Conservation (phyloP, 1,284 basidiomycete species). For the Microbotryum scabiosae region DNA sequence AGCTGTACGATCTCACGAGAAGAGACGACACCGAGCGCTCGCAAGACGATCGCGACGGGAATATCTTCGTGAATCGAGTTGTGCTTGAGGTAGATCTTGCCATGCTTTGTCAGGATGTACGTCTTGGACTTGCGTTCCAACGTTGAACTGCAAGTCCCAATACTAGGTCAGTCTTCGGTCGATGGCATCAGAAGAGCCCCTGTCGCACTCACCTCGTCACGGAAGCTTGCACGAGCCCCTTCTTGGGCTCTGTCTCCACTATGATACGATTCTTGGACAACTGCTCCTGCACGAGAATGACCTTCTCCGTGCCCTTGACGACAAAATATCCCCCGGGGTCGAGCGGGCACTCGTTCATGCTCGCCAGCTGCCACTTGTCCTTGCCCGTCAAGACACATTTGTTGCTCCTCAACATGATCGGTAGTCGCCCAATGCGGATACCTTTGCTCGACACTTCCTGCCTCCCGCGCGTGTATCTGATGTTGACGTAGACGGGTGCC, state of each 20-base stretch:
- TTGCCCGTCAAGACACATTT: constrained; percentile 80
- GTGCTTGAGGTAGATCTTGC: constrained; percentile 91
- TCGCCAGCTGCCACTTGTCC: constrained; percentile 70
- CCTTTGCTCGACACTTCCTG: constrained; percentile 75
- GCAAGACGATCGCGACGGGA: constrained; percentile 91
- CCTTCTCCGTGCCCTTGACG: constrained; percentile 98
- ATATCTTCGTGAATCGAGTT: constrained; percentile 97
- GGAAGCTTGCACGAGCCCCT: constrained; percentile 87
- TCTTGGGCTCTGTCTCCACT: constrained; percentile 85
- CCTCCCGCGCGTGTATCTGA: constrained; percentile 90
- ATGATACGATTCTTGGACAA: constrained; percentile 99
- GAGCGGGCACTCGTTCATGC: constrained; percentile 92
- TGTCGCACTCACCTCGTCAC: constrained; percentile 74
- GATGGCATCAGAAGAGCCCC: background rate
- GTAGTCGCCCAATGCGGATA: constrained; percentile 82
- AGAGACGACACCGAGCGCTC: constrained; percentile 90
- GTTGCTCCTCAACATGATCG: constrained; percentile 94
- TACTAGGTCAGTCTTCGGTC: background rate
- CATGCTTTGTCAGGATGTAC: constrained; percentile 90
- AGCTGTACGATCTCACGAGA: constrained; percentile 96
- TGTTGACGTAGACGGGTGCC: constrained; percentile 87
- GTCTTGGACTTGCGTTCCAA: constrained; percentile 99
- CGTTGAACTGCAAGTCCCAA: constrained; percentile 59
- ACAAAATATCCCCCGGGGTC: constrained; percentile 99
- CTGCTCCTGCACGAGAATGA: constrained; percentile 98